phyloP scores from a whole-genome alignment of 1,139 yeast genomes.

The Saccharomyces hybrid region DNA sequence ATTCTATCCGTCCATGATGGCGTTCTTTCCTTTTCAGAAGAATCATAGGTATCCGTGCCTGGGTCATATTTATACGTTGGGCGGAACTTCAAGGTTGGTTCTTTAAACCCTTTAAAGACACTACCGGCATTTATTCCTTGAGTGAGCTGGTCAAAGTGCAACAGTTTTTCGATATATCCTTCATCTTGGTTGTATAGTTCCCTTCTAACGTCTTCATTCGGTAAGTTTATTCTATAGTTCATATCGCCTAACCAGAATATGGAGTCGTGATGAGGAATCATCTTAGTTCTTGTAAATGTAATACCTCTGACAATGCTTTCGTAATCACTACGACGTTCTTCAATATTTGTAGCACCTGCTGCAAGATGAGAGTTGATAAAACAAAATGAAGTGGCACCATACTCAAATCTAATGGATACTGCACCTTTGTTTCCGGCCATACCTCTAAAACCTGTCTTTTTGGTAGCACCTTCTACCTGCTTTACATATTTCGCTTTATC shows the following conservation, averaged over 20 bases:
- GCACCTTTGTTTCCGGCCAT: slow-evolving; percentile 96
- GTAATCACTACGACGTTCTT: slow-evolving; percentile 80
- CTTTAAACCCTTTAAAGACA: slow-evolving; percentile 67
- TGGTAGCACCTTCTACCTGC: slow-evolving; percentile 66
- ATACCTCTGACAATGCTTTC: slow-evolving; percentile 47
- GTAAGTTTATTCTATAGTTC: slow-evolving; percentile 70
- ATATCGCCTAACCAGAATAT: slow-evolving; percentile 91
- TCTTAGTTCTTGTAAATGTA: slow-evolving; percentile 44
- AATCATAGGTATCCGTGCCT: slow-evolving; percentile 67
- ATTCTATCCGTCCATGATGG: slow-evolving; percentile 98
- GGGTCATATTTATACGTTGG: slow-evolving; percentile 94
- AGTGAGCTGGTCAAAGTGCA: slow-evolving; percentile 69
- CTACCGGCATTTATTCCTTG: slow-evolving; percentile 66
- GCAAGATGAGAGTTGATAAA: slow-evolving; percentile 85
- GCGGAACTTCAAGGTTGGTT: slow-evolving; percentile 62
- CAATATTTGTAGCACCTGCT: slow-evolving; percentile 73
- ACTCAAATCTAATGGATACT: slow-evolving; percentile 71
- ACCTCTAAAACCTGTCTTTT: slow-evolving; percentile 93
- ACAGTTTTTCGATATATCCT: slow-evolving; percentile 44
- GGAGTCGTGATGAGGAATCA: slow-evolving; percentile 64
- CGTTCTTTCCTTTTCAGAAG: slow-evolving; percentile 83
- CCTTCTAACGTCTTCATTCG: slow-evolving; percentile 59
- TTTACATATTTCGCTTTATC: slow-evolving; percentile 48
- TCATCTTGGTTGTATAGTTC: slow-evolving; percentile 36
- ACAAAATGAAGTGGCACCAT: slow-evolving; percentile 70